phyloP scores from a whole-genome alignment of 1,284 basidiomycete genomes.

The Leccinum angustisporum region DNA sequence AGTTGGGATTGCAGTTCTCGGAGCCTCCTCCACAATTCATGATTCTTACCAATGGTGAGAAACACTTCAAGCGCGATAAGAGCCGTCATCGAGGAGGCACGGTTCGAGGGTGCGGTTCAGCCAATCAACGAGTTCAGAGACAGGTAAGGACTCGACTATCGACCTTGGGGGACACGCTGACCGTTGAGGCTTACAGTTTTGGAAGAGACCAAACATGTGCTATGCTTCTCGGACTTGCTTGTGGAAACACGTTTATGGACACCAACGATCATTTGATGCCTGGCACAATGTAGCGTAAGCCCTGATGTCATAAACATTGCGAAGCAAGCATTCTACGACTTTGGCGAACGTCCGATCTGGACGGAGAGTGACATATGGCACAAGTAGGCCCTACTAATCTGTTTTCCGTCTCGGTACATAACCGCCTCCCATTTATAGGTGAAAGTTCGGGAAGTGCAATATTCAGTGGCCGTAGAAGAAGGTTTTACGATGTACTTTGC shows the following conservation, averaged over 20 bases:
- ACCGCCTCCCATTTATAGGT: constrained; percentile 37
- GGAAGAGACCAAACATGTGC: constrained; percentile 88
- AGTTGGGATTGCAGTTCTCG: constrained; percentile 78
- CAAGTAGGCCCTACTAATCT: constrained; percentile 44
- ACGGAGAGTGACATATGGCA: constrained; percentile 70
- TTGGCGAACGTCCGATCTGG: constrained; percentile 79
- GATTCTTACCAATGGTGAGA: constrained; percentile 87
- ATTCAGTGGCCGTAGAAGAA: constrained; percentile 85
- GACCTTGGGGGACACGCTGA: constrained; percentile 8
- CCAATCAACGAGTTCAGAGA: constrained; percentile 73
- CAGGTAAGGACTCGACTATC: constrained; percentile 43
- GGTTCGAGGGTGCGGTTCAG: constrained; percentile 64
- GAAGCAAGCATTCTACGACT: constrained; percentile 81
- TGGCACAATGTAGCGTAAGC: constrained; percentile 51
- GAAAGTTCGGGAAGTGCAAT: constrained; percentile 72
- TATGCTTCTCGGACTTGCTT: constrained; percentile 80
- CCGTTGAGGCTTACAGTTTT: constrained; percentile 50
- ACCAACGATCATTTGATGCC: constrained; percentile 45
- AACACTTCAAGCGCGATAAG: constrained; percentile 69
- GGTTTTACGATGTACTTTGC: constrained; percentile 88
- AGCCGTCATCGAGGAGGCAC: constrained; percentile 71
- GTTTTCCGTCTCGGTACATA: constrained; percentile 8
- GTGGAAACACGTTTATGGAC: constrained; percentile 74
- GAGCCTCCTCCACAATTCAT: constrained; percentile 77
- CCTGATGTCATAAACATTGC: constrained; percentile 67